Evolutionary conservation across 345 rosid species (phyloP).

Genomic region (Citrus reticulata): DNA sequence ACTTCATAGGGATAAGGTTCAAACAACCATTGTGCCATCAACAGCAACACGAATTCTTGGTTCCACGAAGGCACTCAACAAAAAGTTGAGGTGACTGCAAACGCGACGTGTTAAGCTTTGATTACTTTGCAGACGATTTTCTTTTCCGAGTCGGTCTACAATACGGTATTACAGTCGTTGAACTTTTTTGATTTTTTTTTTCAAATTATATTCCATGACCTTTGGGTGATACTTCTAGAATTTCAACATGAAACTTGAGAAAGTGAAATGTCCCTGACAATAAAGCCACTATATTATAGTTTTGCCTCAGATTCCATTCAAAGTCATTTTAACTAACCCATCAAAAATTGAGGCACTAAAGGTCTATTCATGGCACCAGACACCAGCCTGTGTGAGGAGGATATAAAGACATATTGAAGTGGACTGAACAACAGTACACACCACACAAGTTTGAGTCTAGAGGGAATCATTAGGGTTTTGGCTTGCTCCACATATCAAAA

Average conservation of each 20-base stretch:
- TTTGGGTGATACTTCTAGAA: no score
- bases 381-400: background rate
- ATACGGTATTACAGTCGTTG: no score
- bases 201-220: no score
- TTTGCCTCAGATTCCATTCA: no score
- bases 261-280: no score
- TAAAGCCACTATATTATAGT: no score
- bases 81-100: background rate
- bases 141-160: no score
- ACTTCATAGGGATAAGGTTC: background rate
- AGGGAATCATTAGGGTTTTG: conserved; percentile 9
- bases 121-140: background rate
- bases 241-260: no score
- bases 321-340: background rate
- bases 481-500: background rate
- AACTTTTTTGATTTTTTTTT: no score
- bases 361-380: background rate
- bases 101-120: background rate
- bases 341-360: background rate
- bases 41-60: background rate
- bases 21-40: background rate
- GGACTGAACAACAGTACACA: conserved; percentile 19
- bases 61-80: background rate
- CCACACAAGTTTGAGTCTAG: conserved; percentile 9
- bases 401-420: background rate